phyloP scores from a whole-genome alignment of 129 eudicot species.

The Erigeron canadensis region DNA sequence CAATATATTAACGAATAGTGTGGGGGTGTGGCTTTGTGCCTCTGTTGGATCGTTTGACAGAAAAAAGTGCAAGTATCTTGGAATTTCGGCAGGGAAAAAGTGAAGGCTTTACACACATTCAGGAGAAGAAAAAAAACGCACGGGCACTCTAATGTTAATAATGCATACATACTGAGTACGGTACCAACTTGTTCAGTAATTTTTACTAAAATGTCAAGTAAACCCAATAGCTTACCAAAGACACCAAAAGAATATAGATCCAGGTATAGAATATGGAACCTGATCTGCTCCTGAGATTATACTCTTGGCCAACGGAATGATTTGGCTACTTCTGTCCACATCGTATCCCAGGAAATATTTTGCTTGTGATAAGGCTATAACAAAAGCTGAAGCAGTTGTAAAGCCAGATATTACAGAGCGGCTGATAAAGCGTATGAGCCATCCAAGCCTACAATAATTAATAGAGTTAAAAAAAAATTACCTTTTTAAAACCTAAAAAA shows the following conservation, averaged over 20 bases:
- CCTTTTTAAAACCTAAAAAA: background rate
- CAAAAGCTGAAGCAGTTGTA: slow-evolving; percentile 96
- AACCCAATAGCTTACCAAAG: background rate
- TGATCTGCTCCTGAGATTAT: slow-evolving; percentile 66
- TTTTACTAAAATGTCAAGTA: slow-evolving; percentile 7
- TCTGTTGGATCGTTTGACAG: background rate
- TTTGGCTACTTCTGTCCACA: slow-evolving; percentile 69
- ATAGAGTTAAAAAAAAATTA: background rate
- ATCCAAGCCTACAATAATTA: slow-evolving; percentile 70
- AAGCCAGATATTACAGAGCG: slow-evolving; percentile 97
- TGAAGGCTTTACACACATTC: background rate
- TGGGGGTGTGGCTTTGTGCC: background rate
- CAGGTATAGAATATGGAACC: slow-evolving; percentile 41
- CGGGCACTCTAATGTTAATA: background rate
- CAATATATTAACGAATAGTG: background rate
- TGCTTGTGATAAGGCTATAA: slow-evolving; percentile 94
- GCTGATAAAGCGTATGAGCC: slow-evolving; percentile 96
- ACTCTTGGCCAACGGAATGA: slow-evolving; percentile 78
- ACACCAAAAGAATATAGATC: slow-evolving; percentile 1
- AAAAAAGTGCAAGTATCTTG: slow-evolving; percentile 5
- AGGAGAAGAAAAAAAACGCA: too few species aligned
- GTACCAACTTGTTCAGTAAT: background rate
- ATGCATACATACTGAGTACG: background rate
- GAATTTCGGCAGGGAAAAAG: background rate
- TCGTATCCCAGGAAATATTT: slow-evolving; percentile 87